These are phyloP conservation scores for Karstenula rhodostoma DNA, from an alignment of 2,329 filamentous ascomycete genomes.

Conservation along the genomic window DNA sequence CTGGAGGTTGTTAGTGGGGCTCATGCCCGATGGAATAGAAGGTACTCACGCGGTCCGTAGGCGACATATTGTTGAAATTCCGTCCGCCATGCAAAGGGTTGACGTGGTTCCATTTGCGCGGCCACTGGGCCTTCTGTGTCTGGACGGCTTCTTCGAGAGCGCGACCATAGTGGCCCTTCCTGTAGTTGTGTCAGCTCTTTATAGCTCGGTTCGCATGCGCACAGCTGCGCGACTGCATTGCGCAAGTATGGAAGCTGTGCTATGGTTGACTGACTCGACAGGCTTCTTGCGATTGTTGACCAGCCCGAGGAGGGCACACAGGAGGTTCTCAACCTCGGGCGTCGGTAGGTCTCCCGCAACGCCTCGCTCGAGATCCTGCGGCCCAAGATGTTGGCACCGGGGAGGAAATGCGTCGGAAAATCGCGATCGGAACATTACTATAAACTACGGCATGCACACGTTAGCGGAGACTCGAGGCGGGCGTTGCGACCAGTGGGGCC, in stretches of 20 bases:
- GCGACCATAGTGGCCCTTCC: conserved; percentile 89
- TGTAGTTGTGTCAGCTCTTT: conserved; percentile 56
- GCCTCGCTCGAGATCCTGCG: conserved; percentile 92
- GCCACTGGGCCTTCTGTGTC: conserved; percentile 88
- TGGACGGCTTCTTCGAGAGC: conserved; percentile 93
- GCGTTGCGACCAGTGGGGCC: conserved; percentile 30
- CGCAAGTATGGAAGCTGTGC: conserved; percentile 15
- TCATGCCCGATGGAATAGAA: conserved; percentile 3
- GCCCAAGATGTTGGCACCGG: conserved; percentile 87
- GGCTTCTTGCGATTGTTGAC: conserved; percentile 98
- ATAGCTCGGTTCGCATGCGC: conserved; percentile 1
- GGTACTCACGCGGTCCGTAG: conserved; percentile 76
- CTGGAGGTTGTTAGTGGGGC: conserved; percentile 58
- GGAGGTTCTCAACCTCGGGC: conserved; percentile 83
- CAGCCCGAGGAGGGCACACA: conserved; percentile 88
- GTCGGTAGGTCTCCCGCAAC: conserved; percentile 80
- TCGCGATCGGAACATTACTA: conserved; percentile 96
- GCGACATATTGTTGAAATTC: conserved; percentile 82
- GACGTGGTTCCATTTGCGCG: conserved; percentile 79
- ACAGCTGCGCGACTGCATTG: conserved; percentile 30
- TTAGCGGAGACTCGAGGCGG: conserved; percentile 40
- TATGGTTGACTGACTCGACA: conserved; percentile 79
- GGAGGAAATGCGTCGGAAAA: conserved; percentile 90
- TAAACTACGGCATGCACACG: conserved; percentile 70
- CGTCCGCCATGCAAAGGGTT: conserved; percentile 83